These are phyloP conservation scores for Mucor piriformis DNA, from an alignment of 371 early-diverging fungal species.

Conservation along the genomic window DNA sequence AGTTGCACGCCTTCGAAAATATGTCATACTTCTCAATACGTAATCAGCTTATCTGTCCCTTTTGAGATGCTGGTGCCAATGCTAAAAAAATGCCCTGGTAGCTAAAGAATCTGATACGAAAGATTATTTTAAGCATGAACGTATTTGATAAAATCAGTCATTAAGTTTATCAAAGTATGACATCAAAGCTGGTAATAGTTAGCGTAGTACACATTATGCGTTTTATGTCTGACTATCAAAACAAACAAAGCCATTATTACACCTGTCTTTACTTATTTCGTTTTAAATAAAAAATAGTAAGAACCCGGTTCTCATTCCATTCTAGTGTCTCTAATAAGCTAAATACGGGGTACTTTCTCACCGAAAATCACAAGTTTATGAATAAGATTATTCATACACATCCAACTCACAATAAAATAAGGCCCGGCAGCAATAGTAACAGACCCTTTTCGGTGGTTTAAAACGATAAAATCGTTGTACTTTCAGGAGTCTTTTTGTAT, in stretches of 20 bases:
- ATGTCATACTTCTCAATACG: not conserved
- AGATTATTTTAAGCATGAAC: not conserved
- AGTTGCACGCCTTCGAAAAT: not conserved
- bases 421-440: not conserved
- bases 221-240: slow-evolving; percentile 10
- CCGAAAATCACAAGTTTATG: too few species aligned
- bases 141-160: too few species aligned
- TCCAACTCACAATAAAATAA: not conserved
- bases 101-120: not conserved
- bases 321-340: too few species aligned
- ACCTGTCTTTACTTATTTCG: not conserved
- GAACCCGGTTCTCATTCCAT: not conserved
- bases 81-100: not conserved
- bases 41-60: not conserved
- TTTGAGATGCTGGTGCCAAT: not conserved
- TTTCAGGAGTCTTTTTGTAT: too few species aligned
- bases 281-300: not conserved
- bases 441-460: slow-evolving; percentile 11
- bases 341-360: too few species aligned
- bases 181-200: not conserved
- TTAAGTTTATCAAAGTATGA: not conserved
- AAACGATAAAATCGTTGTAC: slow-evolving; percentile 7
- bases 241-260: not conserved
- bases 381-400: not conserved
- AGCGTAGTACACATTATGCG: slow-evolving; percentile 17